These are phyloP conservation scores for Metschnikowia proteae DNA, from an alignment of 805 yeast genomes.

Conservation along the genomic window DNA sequence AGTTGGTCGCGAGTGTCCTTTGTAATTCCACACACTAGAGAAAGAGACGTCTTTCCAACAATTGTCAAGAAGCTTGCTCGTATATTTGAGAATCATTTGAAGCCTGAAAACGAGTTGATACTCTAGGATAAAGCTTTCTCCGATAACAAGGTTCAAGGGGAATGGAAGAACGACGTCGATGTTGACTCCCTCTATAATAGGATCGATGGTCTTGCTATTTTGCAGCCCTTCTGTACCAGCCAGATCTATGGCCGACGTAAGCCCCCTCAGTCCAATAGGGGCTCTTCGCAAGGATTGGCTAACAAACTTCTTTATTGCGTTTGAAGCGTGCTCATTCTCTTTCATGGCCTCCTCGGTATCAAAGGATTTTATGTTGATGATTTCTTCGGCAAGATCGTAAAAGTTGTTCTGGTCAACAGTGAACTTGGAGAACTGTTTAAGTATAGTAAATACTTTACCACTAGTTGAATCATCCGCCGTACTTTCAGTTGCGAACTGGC, in stretches of 20 bases:
- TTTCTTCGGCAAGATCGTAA: constrained; percentile 44
- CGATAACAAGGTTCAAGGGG: constrained; percentile 75
- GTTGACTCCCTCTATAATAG: constrained; percentile 49
- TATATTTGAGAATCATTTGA: constrained; percentile 57
- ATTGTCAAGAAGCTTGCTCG: constrained; percentile 54
- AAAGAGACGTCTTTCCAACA: constrained; percentile 63
- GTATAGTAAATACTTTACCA: neutral
- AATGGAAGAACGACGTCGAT: constrained; percentile 70
- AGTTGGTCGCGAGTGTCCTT: constrained; percentile 40
- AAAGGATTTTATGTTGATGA: constrained; percentile 50
- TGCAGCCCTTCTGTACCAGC: constrained; percentile 7
- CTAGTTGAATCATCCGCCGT: neutral
- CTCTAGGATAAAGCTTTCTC: constrained; percentile 66
- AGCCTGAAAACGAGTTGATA: constrained; percentile 79
- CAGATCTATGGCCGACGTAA: constrained; percentile 1
- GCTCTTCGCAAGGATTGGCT: constrained; percentile 15
- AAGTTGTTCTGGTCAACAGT: constrained; percentile 45
- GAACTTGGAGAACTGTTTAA: constrained; percentile 22
- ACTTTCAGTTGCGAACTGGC: constrained; percentile 2
- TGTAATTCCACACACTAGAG: constrained; percentile 64
- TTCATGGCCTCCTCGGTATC: constrained; percentile 49
- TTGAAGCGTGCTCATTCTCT: constrained; percentile 14
- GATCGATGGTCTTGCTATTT: constrained; percentile 10
- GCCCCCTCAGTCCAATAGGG: constrained; percentile 2
- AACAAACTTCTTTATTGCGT: constrained; percentile 15